These are phyloP conservation scores for Symbiodinium natans DNA, from an alignment of 73 alveolate genomes.

Conservation along the genomic window DNA sequence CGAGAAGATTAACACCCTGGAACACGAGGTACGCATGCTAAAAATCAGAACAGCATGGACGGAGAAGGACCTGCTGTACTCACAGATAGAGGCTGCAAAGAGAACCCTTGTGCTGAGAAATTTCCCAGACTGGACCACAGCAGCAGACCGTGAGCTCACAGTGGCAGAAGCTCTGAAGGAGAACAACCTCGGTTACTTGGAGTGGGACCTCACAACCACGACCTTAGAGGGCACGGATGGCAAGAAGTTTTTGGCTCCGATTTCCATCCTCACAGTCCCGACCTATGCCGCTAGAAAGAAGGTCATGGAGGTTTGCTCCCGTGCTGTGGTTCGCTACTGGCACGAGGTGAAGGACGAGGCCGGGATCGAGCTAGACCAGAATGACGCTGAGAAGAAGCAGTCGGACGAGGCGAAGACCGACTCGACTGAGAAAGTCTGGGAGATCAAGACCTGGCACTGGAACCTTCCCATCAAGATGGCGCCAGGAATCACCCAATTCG, in stretches of 20 bases:
- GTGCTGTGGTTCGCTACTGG: background rate
- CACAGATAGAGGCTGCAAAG: background rate
- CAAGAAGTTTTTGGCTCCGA: background rate
- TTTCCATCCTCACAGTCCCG: background rate
- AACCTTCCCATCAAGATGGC: background rate
- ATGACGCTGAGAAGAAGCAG: too few species aligned
- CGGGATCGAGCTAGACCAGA: background rate
- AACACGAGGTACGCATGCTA: background rate
- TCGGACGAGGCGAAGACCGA: background rate
- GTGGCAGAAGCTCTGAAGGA: background rate
- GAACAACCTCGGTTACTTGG: background rate
- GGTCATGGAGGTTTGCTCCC: background rate
- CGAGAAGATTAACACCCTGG: background rate
- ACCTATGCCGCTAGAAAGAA: background rate
- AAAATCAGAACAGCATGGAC: background rate
- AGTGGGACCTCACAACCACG: background rate
- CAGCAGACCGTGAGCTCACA: background rate
- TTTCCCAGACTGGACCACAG: background rate
- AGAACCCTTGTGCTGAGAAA: background rate
- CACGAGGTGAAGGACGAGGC: background rate
- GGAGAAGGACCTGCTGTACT: background rate
- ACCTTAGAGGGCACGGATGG: background rate
- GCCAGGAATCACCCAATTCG: background rate
- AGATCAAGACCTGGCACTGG: background rate
- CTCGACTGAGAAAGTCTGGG: background rate